These are phyloP conservation scores for Cutaneotrichosporon mucoides DNA, from an alignment of 1,284 basidiomycete species.

Conservation along the genomic window DNA sequence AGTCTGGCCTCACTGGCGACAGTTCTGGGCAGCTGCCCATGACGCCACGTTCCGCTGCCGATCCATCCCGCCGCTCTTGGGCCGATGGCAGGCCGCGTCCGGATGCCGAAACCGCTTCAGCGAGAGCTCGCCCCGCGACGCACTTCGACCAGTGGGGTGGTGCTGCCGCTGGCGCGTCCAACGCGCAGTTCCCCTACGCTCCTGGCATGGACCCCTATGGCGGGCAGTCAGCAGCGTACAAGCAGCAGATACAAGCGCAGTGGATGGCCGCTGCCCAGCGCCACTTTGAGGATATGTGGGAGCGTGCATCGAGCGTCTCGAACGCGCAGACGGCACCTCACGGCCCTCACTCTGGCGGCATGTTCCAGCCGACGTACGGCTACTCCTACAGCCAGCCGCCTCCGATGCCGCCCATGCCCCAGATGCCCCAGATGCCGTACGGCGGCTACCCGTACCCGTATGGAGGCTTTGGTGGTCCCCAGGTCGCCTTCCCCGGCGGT, in stretches of 20 bases:
- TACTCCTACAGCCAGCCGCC: conserved; percentile 18
- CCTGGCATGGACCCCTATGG: conserved; percentile 6
- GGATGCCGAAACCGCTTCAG: background rate
- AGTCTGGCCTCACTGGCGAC: conserved; percentile 25
- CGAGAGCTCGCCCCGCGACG: conserved; percentile 1
- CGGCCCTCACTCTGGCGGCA: background rate
- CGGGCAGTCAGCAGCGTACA: conserved; percentile 3
- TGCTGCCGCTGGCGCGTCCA: background rate
- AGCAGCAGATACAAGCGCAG: conserved; percentile 42
- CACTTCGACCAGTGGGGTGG: conserved; percentile 9
- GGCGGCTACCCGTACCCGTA: conserved; percentile 8
- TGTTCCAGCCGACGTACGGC: conserved; percentile 16
- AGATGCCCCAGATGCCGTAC: conserved; percentile 2
- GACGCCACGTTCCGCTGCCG: conserved; percentile 21
- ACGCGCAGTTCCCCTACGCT: background rate
- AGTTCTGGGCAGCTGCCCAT: conserved; percentile 21
- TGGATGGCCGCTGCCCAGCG: conserved; percentile 41
- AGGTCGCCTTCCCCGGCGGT: conserved; percentile 6
- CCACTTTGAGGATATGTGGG: conserved; percentile 46
- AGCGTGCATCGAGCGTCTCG: conserved; percentile 34
- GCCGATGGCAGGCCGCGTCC: conserved; percentile 10
- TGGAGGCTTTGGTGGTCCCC: conserved; percentile 2
- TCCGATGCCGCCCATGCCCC: background rate
- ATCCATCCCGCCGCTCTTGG: conserved; percentile 17
- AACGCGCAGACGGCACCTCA: conserved; percentile 15